Percentiles rank a stretch among this genome's conserved stretches.
Evolutionary conservation across 352 stramenopile genomes (phyloP).

Genomic region (Phytopythium mirpurense): DNA sequence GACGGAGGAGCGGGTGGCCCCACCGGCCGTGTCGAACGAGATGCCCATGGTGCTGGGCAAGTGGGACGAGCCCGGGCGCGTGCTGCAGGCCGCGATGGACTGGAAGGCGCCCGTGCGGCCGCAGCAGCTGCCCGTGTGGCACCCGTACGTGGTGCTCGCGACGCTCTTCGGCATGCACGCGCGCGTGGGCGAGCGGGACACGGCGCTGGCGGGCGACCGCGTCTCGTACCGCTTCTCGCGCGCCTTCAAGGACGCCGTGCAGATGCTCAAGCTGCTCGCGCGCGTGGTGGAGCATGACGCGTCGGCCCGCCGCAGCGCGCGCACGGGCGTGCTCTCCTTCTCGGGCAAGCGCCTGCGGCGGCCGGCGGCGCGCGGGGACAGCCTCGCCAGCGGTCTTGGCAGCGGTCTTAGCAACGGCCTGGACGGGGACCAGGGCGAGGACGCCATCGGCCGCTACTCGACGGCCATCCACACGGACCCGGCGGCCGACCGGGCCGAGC

Average conservation of each 20-base stretch:
- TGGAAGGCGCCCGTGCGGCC: constrained; percentile 66
- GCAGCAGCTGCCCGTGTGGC: constrained; percentile 80
- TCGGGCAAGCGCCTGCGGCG: constrained; percentile 14
- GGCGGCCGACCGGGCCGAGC: constrained; percentile 66
- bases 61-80: constrained; percentile 70
- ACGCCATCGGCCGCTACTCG: constrained; percentile 72
- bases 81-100: constrained; percentile 70
- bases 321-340: constrained; percentile 57
- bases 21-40: constrained; percentile 42
- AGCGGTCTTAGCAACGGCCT: background rate
- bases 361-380: no score
- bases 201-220: constrained; percentile 54
- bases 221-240: constrained; percentile 61
- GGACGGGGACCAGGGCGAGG: constrained; percentile 10
- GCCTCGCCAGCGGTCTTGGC: no score
- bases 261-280: constrained; percentile 78
- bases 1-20: constrained; percentile 7
- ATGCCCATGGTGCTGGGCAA: constrained; percentile 76
- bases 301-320: constrained; percentile 52
- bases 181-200: constrained; percentile 74
- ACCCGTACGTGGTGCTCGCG: constrained; percentile 79
- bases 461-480: constrained; percentile 52
- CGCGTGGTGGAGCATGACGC: constrained; percentile 65
- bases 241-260: constrained; percentile 72
- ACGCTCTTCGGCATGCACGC: constrained; percentile 84